phyloP scores from a whole-genome alignment of 805 yeast genomes.

The Candida pseudofarinosa region DNA sequence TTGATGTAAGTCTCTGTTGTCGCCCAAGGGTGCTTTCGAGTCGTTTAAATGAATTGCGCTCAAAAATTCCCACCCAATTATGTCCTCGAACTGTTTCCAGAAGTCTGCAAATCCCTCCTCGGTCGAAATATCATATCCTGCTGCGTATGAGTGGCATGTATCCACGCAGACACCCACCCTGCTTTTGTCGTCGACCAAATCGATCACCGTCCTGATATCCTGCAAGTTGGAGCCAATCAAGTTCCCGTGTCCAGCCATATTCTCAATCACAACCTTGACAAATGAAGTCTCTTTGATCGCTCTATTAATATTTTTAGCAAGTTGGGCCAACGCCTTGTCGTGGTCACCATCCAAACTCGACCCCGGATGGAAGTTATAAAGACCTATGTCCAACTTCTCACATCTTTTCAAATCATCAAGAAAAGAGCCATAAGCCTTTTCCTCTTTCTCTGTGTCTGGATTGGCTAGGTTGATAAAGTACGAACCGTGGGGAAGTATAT shows the following conservation, averaged over 20 bases:
- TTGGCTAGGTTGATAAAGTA: slow-evolving; percentile 90
- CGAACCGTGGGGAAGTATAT: slow-evolving; percentile 90
- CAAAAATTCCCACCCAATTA: slow-evolving; percentile 71
- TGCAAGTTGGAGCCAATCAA: slow-evolving; percentile 78
- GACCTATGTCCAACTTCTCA: slow-evolving; percentile 77
- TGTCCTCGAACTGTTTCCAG: slow-evolving; percentile 71
- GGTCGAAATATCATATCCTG: slow-evolving; percentile 84
- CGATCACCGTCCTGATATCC: slow-evolving; percentile 74
- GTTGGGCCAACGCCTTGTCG: slow-evolving; percentile 53
- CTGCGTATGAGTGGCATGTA: slow-evolving; percentile 95
- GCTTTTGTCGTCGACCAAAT: slow-evolving; percentile 68
- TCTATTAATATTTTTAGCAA: slow-evolving; percentile 76
- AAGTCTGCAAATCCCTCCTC: slow-evolving; percentile 56
- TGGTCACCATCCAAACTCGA: slow-evolving; percentile 73
- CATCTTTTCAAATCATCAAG: slow-evolving; percentile 85
- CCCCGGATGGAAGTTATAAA: slow-evolving; percentile 93
- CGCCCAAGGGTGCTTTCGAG: slow-evolving; percentile 89
- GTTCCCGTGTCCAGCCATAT: slow-evolving; percentile 97
- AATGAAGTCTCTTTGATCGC: slow-evolving; percentile 70
- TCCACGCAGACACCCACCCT: slow-evolving; percentile 96
- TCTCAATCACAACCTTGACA: slow-evolving; percentile 88
- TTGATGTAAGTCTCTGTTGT: slow-evolving; percentile 89
- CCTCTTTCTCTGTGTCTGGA: slow-evolving; percentile 77
- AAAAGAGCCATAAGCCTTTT: slow-evolving; percentile 71
- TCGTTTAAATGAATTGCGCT: slow-evolving; percentile 87